A percentile compares a stretch with the other conserved stretches of the same genome.
These are phyloP conservation scores for Kuraishia molischiana DNA, from an alignment of 805 yeast genomes.

Conservation along the genomic window DNA sequence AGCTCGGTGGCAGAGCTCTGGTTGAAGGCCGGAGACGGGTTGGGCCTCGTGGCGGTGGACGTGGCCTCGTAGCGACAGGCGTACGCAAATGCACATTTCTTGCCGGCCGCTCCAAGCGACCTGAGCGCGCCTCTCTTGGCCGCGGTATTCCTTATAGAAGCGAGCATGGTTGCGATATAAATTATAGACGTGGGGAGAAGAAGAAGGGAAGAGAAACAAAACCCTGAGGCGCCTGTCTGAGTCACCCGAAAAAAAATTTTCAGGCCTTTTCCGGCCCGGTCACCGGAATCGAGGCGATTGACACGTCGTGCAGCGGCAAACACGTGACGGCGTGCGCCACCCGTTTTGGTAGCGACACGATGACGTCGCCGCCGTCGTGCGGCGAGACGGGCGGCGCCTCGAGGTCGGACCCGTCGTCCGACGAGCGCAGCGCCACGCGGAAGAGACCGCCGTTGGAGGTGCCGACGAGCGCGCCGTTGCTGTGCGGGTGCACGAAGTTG, in stretches of 20 bases:
- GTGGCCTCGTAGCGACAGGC: slow-evolving; percentile 1
- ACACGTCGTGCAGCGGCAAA: too few relatives aligned
- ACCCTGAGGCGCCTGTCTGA: background rate
- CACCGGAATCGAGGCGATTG: too few relatives aligned
- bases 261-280: too few relatives aligned
- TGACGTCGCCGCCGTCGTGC: background rate
- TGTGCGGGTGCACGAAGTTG: background rate
- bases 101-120: background rate
- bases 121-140: background rate
- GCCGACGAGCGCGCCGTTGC: background rate
- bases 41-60: slow-evolving; percentile 15
- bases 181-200: background rate
- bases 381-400: background rate
- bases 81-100: background rate
- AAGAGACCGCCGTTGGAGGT: background rate
- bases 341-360: too few relatives aligned
- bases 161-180: background rate
- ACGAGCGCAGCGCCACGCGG: background rate
- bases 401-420: slow-evolving; percentile 1
- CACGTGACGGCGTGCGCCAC: too few relatives aligned
- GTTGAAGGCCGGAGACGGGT: slow-evolving; percentile 44
- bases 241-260: background rate
- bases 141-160: slow-evolving; percentile 1
- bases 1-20: slow-evolving; percentile 14
- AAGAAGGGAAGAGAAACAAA: too few relatives aligned